Conservation (phyloP, 106 monocot species). For the Acanthochlamys bracteata region DNA sequence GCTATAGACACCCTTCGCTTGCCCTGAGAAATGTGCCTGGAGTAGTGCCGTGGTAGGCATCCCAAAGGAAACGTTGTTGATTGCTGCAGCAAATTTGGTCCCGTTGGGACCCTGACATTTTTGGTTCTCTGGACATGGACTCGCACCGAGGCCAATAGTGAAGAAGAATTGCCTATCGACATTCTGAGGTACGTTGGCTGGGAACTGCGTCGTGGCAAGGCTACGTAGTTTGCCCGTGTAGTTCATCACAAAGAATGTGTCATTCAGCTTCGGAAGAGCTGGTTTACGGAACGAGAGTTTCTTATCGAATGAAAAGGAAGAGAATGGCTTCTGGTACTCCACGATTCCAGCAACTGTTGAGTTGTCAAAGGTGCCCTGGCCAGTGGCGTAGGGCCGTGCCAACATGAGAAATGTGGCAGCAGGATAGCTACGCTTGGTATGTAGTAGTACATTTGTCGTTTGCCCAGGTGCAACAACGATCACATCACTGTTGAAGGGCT, state of each 20-base stretch:
- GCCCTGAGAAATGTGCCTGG: slow-evolving; percentile 19
- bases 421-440: slow-evolving; percentile 2
- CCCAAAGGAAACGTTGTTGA: slow-evolving; percentile 26
- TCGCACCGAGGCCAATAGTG: slow-evolving; percentile 26
- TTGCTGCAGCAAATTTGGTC: slow-evolving; percentile 17
- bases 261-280: slow-evolving; percentile 18
- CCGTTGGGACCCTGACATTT: slow-evolving; percentile 34
- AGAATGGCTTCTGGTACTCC: slow-evolving; percentile 10
- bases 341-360: slow-evolving; percentile 21
- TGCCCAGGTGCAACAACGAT: slow-evolving; percentile 39
- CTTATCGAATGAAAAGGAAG: neutral
- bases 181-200: slow-evolving; percentile 19
- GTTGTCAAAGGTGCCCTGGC: slow-evolving; percentile 25
- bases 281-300: slow-evolving; percentile 15
- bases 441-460: slow-evolving; percentile 29
- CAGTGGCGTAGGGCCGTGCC: slow-evolving; percentile 25
- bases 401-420: slow-evolving; percentile 21
- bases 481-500: slow-evolving; percentile 32
- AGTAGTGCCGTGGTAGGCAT: slow-evolving; percentile 26
- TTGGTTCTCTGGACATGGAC: slow-evolving; percentile 23
- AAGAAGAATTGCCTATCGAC: slow-evolving; percentile 27
- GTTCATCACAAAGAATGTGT: slow-evolving; percentile 19
- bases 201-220: slow-evolving; percentile 12
- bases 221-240: slow-evolving; percentile 22
- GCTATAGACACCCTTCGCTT: slow-evolving; percentile 13